phyloP scores from a whole-genome alignment of 1,284 basidiomycete species.

The Anthracocystis panici-leucophaei region DNA sequence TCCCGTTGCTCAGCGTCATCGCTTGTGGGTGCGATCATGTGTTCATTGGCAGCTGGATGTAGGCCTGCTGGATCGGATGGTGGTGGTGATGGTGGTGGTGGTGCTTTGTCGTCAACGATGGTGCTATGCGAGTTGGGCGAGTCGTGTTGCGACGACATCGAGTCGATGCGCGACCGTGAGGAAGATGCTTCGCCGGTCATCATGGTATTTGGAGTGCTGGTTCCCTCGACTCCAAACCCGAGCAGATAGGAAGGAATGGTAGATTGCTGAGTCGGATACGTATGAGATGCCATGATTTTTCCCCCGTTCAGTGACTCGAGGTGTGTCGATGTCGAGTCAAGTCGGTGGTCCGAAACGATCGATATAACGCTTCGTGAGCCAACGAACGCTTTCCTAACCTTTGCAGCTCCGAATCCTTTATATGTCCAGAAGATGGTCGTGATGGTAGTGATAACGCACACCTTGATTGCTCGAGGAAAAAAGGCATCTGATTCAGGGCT shows the following conservation, averaged over 20 bases:
- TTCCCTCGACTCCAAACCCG: background rate
- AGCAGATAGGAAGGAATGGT: background rate
- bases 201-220: conserved; percentile 17
- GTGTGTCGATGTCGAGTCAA: background rate
- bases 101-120: conserved; percentile 13
- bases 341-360: background rate
- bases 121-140: conserved; percentile 26
- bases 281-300: conserved; percentile 7
- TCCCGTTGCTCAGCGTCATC: conserved; percentile 5
- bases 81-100: background rate
- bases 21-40: too few species aligned
- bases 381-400: background rate
- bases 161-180: conserved; percentile 27
- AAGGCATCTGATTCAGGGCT: background rate
- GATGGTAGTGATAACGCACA: too few species aligned
- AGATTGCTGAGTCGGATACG: background rate
- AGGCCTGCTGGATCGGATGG: background rate
- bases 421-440: too few species aligned
- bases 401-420: background rate
- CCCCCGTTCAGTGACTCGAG: background rate
- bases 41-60: conserved; percentile 5
- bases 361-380: background rate
- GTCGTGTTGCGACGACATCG: conserved; percentile 26
- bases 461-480: too few species aligned
- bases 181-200: conserved; percentile 29